phyloP scores from a whole-genome alignment of 441 rosid genomes.

The Erysimum cheiri region DNA sequence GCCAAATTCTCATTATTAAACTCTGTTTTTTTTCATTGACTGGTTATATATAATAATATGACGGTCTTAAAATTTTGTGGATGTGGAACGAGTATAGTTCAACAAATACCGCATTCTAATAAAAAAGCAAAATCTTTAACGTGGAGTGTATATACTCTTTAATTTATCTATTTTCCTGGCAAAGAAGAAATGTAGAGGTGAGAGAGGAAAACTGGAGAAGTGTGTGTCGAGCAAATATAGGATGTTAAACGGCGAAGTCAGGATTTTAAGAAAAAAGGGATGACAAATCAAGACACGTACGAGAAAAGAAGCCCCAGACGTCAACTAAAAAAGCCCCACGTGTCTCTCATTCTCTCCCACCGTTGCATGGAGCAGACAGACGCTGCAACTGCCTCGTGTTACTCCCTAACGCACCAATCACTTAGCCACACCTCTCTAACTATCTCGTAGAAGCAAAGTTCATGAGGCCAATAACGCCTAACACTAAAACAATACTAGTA shows the following conservation, averaged over 20 bases:
- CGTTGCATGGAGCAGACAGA: slow-evolving; percentile 45
- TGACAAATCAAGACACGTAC: slow-evolving; percentile 36
- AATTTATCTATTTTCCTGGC: not conserved
- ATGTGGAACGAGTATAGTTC: not conserved
- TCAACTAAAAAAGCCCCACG: slow-evolving; percentile 38
- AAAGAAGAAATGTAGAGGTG: not conserved
- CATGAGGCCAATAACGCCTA: slow-evolving; percentile 28
- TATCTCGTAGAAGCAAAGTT: slow-evolving; percentile 27
- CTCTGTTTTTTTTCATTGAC: not conserved
- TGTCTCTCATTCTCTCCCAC: slow-evolving; percentile 38
- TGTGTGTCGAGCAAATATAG: slow-evolving; percentile 34
- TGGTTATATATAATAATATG: no score
- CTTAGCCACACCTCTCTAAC: slow-evolving; percentile 12
- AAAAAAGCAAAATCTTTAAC: not conserved
- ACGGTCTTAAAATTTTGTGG: not conserved
- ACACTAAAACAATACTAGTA: not conserved
- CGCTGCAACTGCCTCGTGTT: slow-evolving; percentile 49
- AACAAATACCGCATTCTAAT: not conserved
- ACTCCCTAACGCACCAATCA: slow-evolving; percentile 21
- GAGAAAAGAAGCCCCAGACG: slow-evolving; percentile 36
- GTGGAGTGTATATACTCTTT: not conserved
- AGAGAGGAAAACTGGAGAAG: slow-evolving; percentile 7
- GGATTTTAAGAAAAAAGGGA: slow-evolving; percentile 12
- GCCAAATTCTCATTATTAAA: no score
- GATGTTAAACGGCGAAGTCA: slow-evolving; percentile 40